Percentiles rank a stretch among this genome's conserved stretches.
These are phyloP conservation scores for Penicillium hordei DNA, from an alignment of 2,329 filamentous ascomycete genomes.

Conservation along the genomic window DNA sequence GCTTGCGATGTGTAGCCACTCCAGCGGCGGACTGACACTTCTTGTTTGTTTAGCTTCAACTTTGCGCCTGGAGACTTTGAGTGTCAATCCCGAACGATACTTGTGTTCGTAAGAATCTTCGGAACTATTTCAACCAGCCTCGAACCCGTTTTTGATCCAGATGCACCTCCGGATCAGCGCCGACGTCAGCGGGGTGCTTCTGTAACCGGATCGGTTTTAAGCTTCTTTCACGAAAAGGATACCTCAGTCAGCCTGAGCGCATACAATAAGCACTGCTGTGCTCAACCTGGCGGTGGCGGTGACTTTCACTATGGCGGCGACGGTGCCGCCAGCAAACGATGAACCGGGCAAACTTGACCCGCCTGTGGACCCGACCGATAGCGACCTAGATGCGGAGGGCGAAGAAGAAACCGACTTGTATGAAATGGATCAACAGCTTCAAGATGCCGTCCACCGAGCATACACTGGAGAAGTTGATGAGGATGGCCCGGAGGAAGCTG, in stretches of 20 bases:
- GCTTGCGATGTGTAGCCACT: constrained; percentile 15
- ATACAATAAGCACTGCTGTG: constrained; percentile 8
- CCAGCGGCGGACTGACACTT: constrained; percentile 19
- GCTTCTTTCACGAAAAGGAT: constrained; percentile 18
- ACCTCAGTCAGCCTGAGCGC: constrained; percentile 8
- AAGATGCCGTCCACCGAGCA: constrained; percentile 40
- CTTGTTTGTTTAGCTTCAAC: constrained; percentile 18
- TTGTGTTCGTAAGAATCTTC: background rate
- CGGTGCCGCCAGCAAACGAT: constrained; percentile 40
- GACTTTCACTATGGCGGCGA: constrained; percentile 44
- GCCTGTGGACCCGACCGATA: constrained; percentile 38
- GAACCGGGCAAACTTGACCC: constrained; percentile 34
- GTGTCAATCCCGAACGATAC: background rate
- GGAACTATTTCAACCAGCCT: background rate
- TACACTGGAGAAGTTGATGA: constrained; percentile 35
- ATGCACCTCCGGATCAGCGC: constrained; percentile 25
- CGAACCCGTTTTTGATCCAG: constrained; percentile 17
- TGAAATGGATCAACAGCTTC: constrained; percentile 41
- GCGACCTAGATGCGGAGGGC: constrained; percentile 47
- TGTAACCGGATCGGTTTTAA: constrained; percentile 31
- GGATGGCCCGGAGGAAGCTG: constrained; percentile 29
- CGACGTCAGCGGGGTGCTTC: constrained; percentile 30
- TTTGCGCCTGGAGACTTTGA: constrained; percentile 16
- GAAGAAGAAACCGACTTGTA: constrained; percentile 46
- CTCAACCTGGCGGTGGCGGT: constrained; percentile 41